These are phyloP conservation scores for Penicillium sp. DNA, from an alignment of 2,329 filamentous ascomycete species.

Conservation along the genomic window DNA sequence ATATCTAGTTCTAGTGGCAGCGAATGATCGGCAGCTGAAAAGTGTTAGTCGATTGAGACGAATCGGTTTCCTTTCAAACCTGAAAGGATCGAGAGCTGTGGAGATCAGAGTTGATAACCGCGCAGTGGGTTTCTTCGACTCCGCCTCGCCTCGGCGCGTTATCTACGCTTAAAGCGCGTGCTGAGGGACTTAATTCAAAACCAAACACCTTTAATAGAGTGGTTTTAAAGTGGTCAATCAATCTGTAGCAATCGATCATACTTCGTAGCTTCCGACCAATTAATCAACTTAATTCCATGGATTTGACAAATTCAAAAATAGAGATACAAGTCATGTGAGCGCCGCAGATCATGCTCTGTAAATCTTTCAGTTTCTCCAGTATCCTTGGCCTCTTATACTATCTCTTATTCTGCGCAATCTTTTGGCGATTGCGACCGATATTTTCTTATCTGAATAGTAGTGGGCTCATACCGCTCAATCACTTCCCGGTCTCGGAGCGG, in stretches of 20 bases:
- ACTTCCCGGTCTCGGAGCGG: conserved; percentile 19
- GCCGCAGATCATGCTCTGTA: background rate
- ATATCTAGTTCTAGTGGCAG: background rate
- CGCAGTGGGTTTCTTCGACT: conserved; percentile 4
- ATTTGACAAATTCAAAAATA: background rate
- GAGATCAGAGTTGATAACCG: conserved; percentile 3
- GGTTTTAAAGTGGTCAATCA: background rate
- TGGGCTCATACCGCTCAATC: conserved; percentile 8
- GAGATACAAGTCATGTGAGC: conserved; percentile 6
- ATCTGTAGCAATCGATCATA: background rate
- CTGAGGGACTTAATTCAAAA: background rate
- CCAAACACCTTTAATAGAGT: background rate
- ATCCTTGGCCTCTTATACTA: background rate
- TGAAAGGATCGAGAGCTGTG: background rate
- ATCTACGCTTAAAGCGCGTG: background rate
- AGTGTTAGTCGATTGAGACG: conserved; percentile 3
- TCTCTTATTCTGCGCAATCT: too few species aligned
- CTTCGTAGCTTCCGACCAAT: background rate
- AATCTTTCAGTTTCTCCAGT: background rate
- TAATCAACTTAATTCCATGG: background rate
- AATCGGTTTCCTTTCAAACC: background rate
- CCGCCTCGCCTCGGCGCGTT: conserved; percentile 1
- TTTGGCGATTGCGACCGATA: background rate
- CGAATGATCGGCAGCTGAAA: conserved; percentile 2
- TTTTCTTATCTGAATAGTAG: background rate